Base-by-base conservation (phyloP, 2,329 filamentous ascomycete genomes). In the Colletotrichum gigasporum region DNA sequence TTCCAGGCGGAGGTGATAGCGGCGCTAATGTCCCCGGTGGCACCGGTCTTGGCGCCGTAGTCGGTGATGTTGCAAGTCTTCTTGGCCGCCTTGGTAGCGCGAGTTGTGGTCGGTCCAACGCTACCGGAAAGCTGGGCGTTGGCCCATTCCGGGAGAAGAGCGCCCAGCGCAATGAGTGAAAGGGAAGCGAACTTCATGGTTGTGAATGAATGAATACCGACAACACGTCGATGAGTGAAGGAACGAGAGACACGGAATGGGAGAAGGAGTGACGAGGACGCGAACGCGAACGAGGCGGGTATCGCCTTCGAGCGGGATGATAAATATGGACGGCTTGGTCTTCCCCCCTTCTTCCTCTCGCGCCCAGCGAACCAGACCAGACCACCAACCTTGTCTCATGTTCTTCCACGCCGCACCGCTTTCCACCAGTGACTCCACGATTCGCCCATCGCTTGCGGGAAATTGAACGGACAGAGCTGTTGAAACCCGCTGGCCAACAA, bases 41-140 rank as follows among this genome's bases (percentile, higher is more conserved):
- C 80, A 66, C 82, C 79, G 2, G 82, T 80, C n/a, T 76, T 76
- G 28, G 77, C 84, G 10, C 84, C 83, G 67, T 85, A 84, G 54
- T 80, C 70, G 55, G 81, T 75, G 54, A 86, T 82, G 69, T 81
- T 81, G 74, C 83, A 86, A 4, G 74, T 65, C 67, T 75, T 75
- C 54, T 65, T 68, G 16, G 70, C 68, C 30, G 70, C 68, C 67
- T 75, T 75, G 42, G 66, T 61, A 14, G 64, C 67, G 8, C 68
- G 68, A 11, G 69, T 69, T 9, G 72, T 75, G 3, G 70, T 70
- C 1, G 71, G 72, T 3, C 72, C 72, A 32, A 74, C 72, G 11
- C 39, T 61, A 12, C 71, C 72, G 20, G 64, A 66, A 20, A 74
- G 68, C 66, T 74, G 71, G 10, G 72, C 70, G 48, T 16, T 14